Base-by-base conservation (phyloP, 306 rosid genomes). In the Biancaea sappan region DNA sequence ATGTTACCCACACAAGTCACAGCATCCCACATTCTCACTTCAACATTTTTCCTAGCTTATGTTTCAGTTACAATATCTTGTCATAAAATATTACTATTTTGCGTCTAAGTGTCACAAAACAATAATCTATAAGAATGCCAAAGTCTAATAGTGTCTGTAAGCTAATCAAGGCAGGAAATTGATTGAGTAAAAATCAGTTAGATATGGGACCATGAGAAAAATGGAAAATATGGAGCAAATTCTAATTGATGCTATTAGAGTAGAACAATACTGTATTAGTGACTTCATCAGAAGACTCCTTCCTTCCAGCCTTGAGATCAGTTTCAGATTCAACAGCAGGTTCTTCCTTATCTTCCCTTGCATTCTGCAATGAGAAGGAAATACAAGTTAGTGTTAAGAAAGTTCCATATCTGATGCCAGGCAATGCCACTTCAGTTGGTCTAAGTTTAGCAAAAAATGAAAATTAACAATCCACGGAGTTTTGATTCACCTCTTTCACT, bases 401-500 rank as follows among this genome's bases (percentile, higher is more conserved):
- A 69, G 76, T 58, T 59, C 57, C 67, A 82, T 65, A 62, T 62
- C 53, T 31, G 66, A 28, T 53, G 54, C 28, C 69, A 76, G 48
- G 69, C 61, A 65, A 66, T 58, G 77, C 54, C 37, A 59, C 59
- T 71, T 48, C 48, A 59, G 62, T 48, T 11, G n/a, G 72, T 35
- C 71, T 46, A 67, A 56, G 32, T 16, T 58, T 50, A 22, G 43
- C 69, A 32, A 32, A 24, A 7, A 67, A 62, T 21, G 35, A 80
- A 61, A 66, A 31, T 48, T n/a, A 21, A 21, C 57, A 82, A 73
- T 46, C 22, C 18, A 22, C 48, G 54, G 74, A 31, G 18, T 19
- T 41, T 66, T 57, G 44, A 46, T 77, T 82, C 76, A 86, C 96
- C 90, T 84, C 80, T 67, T 89, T 88, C 54, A 69, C 88, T 81